Evolutionary conservation across 345 rosid species (phyloP).

Genomic region (Brassica nigra): DNA sequence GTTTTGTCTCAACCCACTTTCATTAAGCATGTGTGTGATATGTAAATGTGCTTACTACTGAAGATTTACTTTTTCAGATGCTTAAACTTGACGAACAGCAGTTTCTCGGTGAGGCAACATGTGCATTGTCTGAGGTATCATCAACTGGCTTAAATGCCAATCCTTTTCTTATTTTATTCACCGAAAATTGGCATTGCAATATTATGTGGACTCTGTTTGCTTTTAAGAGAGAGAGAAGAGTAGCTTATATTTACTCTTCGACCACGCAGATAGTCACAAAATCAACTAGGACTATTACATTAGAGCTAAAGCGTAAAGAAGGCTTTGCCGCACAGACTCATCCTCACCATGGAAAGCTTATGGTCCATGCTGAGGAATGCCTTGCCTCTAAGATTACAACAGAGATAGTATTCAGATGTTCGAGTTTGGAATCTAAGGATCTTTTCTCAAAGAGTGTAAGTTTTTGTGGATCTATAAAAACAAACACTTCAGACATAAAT

Average conservation of each 20-base stretch:
- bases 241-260: neutral
- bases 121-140: constrained; percentile 35
- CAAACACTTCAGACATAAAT: no score
- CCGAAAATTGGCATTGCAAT: neutral
- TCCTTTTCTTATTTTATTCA: neutral
- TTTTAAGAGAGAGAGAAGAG: neutral
- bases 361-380: constrained; percentile 84
- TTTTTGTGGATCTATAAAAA: no score
- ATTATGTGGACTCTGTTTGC: neutral
- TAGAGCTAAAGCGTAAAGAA: constrained; percentile 61
- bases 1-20: neutral
- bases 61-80: constrained; percentile 45
- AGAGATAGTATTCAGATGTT: constrained; percentile 76
- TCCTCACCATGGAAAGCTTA: constrained; percentile 62
- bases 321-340: constrained; percentile 46
- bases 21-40: neutral
- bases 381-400: constrained; percentile 63
- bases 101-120: constrained; percentile 77
- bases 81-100: constrained; percentile 65
- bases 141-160: neutral
- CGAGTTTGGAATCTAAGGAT: constrained; percentile 76
- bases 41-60: constrained; percentile 27
- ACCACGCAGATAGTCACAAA: constrained; percentile 65
- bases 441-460: constrained; percentile 86
- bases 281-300: constrained; percentile 48